phyloP scores from a whole-genome alignment of 331 rosid species.

The Rosa hybrid region DNA sequence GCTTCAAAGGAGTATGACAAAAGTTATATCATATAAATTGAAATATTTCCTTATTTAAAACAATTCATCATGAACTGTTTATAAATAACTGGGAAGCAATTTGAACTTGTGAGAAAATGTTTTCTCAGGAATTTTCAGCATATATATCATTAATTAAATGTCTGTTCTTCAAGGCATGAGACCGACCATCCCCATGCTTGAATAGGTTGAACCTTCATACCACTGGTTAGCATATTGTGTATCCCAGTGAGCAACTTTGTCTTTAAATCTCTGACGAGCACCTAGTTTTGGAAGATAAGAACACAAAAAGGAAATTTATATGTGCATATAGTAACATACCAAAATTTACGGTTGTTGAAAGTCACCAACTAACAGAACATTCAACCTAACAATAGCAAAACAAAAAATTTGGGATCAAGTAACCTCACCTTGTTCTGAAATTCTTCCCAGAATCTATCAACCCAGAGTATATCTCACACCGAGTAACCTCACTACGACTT shows the following conservation, averaged over 20 bases:
- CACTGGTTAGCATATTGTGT: constrained; percentile 57
- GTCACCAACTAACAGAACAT: too few relatives aligned
- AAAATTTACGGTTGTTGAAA: too few relatives aligned
- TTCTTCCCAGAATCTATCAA: too few relatives aligned
- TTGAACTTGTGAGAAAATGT: constrained; percentile 90
- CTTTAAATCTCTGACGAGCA: constrained; percentile 70
- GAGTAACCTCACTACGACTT: too few relatives aligned
- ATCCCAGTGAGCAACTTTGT: constrained; percentile 52
- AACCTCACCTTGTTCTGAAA: too few relatives aligned
- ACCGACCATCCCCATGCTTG: constrained; percentile 94
- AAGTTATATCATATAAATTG: neutral
- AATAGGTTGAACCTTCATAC: constrained; percentile 69
- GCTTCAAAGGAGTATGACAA: neutral
- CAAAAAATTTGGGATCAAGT: too few relatives aligned
- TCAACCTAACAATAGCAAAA: too few relatives aligned
- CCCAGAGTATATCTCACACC: too few relatives aligned
- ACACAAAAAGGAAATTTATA: neutral
- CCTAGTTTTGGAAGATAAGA: constrained; percentile 36
- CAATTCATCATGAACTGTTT: neutral
- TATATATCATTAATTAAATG: constrained; percentile 57
- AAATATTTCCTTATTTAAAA: neutral
- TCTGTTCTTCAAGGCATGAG: constrained; percentile 63
- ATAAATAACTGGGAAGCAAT: constrained; percentile 77
- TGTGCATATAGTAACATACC: too few relatives aligned
- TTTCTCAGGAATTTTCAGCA: constrained; percentile 73